Evolutionary conservation across 805 yeast genomes (phyloP), one percentile per base, ranked within the genome.

Genomic region (Lipomyces orientalis): DNA sequence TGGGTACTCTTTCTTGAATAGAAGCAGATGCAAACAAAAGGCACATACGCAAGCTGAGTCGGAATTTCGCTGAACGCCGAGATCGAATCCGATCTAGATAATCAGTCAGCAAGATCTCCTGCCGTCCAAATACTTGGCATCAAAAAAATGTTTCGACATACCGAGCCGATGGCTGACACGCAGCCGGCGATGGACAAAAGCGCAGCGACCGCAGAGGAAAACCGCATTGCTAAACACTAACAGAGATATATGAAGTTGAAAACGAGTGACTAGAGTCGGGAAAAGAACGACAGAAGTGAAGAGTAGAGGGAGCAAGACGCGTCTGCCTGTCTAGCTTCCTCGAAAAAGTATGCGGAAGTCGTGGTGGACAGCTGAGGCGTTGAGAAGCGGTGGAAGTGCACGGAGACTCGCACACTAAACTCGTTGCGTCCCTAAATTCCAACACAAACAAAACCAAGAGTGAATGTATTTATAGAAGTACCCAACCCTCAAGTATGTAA

Each of bases 21-120:
- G 46, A 5, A 25, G 39, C 31, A 39, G 19, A 5, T 54, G 31
- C 19, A 37, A 14, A 16, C 35, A 58, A 37, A 49, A 12, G 14
- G 16, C 16, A 66, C 73, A 34, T 66, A 70, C 73, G 62, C 73
- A 70, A 31, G 19, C 67, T 19, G 69, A 64, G 54, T 64, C 66
- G 51, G 63, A 39, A 78, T 87, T 85, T 76, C 88, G 87, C 80
- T 90, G 81, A 74, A 90, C 97, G 80, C 98, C 97, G 69, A 93
- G 81, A 85, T 91, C 89, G 84, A 93, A 88, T 68, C 93, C 97
- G 71, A 93, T 83, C 81, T 83, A 65, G 35, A 62, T 81, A 84
- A 61, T 31, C 37, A 85, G 43, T 37, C 43, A 43, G 22, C 16
- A 6, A 43, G 29, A 25, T 3, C 7, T 39, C n/a, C 22, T 16